Evolutionary conservation across 805 yeast genomes (phyloP), one percentile per base, ranked within the genome.

Genomic region (Danielia reshetovae): DNA sequence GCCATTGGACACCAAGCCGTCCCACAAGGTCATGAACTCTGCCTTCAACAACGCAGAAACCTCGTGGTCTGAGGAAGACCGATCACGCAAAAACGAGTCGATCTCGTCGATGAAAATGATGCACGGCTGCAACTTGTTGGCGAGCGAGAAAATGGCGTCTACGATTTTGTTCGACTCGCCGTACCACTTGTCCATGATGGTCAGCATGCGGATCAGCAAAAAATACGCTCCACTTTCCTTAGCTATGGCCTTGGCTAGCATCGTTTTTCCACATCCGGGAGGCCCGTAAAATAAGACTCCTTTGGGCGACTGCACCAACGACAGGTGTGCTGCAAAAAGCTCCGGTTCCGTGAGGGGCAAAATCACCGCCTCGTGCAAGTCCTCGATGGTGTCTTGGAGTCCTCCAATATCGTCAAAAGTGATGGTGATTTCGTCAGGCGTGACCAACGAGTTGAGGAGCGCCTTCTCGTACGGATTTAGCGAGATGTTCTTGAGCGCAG

Each of bases 11-110:
- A 75, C 62, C 21, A 90, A 66, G 0, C 98, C 98, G 58, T 90
- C 98, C 97, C 97, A 90, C 32, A 90, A 65, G 0, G 96, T 87
- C 97, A 90, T 90, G 53, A 90, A 93, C 59, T 90, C 97, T 1
- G 97, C 96, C 60, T 90, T 90, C 42, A 90, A 68, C 74, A 83
- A 81, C 1, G 96, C 86, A 19, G 96, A 88, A n/a, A 86, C 88
- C 60, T 90, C 98, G 61, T 90, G 97, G 60, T 90, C 98, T 31
- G 71, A 68, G 1, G 86, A 74, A 13, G 81, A 74, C 43, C 98
- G 73, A 53, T 87, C 95, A 47, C 97, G 75, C 48, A 90, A 68
- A 54, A 90, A 88, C 5, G 97, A 86, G 64, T 90, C 98, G 40
- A 90, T 93, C 60, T 90, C 98, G 62, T 90, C 98, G 40, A 90